Conservation (phyloP, 176 grass and related monocot genomes). For the Neostapfia colusana region DNA sequence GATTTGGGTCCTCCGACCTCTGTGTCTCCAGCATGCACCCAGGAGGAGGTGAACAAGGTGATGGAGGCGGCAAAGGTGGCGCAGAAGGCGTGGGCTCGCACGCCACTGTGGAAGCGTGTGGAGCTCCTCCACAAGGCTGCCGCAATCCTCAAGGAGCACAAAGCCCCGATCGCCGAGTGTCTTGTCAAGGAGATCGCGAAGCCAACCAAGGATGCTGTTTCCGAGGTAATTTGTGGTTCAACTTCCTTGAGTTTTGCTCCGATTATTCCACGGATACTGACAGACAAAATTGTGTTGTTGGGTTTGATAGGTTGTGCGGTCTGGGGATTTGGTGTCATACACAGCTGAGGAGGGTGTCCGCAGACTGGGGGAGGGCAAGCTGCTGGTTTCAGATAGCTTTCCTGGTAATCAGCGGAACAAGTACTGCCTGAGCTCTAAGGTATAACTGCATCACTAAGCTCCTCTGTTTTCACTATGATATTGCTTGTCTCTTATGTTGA, state of each 20-base stretch:
- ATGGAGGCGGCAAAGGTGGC: conserved; percentile 82
- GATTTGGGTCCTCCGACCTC: not conserved
- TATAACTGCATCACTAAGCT: conserved; percentile 22
- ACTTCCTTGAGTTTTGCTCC: not conserved
- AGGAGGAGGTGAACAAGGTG: conserved; percentile 98
- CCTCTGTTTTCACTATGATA: not conserved
- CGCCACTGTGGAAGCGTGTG: conserved; percentile 85
- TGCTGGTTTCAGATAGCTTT: conserved; percentile 94
- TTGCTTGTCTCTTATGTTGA: not conserved
- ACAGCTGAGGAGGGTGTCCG: conserved; percentile 95
- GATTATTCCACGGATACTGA: conserved; percentile 15
- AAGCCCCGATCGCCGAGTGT: conserved; percentile 72
- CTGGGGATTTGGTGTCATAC: conserved; percentile 87
- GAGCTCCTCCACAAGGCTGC: conserved; percentile 94
- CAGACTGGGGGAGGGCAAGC: conserved; percentile 87
- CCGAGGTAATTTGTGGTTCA: conserved; percentile 50
- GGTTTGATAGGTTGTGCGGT: conserved; percentile 73
- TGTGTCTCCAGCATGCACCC: conserved; percentile 71
- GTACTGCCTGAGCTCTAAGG: conserved; percentile 96
- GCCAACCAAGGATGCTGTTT: conserved; percentile 84
- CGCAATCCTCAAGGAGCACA: conserved; percentile 89
- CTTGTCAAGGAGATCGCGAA: conserved; percentile 97
- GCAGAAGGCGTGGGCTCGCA: conserved; percentile 77
- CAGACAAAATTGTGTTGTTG: conserved; percentile 5
- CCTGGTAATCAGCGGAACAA: conserved; percentile 94